phyloP scores from a whole-genome alignment of 1,284 basidiomycete species.

The Sanghuangporus sanghuang region DNA sequence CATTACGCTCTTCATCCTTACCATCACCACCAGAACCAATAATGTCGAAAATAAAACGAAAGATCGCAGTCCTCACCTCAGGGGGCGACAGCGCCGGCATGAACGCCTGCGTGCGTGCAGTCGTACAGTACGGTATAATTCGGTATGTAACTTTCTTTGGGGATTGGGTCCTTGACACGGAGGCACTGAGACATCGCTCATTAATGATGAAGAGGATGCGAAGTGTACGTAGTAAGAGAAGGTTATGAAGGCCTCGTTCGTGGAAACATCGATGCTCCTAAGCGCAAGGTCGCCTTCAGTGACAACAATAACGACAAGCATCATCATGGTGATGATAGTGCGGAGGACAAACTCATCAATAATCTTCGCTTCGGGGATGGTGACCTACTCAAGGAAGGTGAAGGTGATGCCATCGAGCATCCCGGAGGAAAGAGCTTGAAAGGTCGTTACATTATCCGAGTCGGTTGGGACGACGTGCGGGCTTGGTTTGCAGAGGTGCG shows the following conservation, averaged over 20 bases:
- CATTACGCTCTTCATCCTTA: background rate
- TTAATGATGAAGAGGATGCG: conserved; percentile 65
- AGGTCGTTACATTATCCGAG: conserved; percentile 91
- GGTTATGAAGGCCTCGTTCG: conserved; percentile 94
- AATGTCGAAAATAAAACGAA: conserved; percentile 41
- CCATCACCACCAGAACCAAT: background rate
- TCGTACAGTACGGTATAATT: conserved; percentile 86
- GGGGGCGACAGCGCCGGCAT: conserved; percentile 97
- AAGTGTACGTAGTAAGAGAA: conserved; percentile 91
- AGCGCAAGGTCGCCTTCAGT: conserved; percentile 16
- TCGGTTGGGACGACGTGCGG: conserved; percentile 97
- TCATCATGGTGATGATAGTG: conserved; percentile 21
- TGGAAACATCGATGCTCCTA: conserved; percentile 49
- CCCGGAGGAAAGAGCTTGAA: conserved; percentile 68
- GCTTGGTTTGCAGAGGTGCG: conserved; percentile 88
- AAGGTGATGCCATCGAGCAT: conserved; percentile 59
- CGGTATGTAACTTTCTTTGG: conserved; percentile 49
- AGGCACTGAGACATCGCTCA: background rate
- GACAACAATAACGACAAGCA: conserved; percentile 17
- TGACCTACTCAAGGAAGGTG: conserved; percentile 84
- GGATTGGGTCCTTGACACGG: background rate
- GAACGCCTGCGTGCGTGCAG: conserved; percentile 91
- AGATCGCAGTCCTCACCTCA: conserved; percentile 90
- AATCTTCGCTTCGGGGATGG: conserved; percentile 91
- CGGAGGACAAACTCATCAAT: conserved; percentile 43